Evolutionary conservation across 768 basidiomycete species (phyloP), one percentile per base, ranked within the genome.

Genomic region (Lentinula guzmanii): DNA sequence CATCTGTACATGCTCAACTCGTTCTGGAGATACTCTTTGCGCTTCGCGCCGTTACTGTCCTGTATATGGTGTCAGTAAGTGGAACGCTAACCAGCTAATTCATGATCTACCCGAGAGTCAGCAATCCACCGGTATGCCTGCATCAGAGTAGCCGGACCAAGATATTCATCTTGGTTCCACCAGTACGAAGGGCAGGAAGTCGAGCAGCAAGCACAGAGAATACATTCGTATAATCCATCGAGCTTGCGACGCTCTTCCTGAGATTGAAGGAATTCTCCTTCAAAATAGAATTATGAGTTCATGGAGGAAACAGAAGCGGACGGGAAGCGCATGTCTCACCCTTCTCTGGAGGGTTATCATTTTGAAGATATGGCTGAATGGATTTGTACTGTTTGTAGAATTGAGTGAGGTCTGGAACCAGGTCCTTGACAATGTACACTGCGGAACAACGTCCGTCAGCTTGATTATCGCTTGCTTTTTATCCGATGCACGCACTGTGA

Each of bases 311-410:
- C 5, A 34, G n/a, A 45, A 55, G 3, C 48, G 8, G 28, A 15
- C 60, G 16, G 37, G 7, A 8, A 28, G 21, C 18, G 39, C 18
- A n/a, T 21, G 2, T 62, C 70, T 18, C 53, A 75, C 79, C 85
- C 63, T 86, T 76, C 65, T 81, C 91, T 2, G 95, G 95, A 0
- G 89, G 89, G 74, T 91, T 93, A 73, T 94, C 90, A 75, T 94
- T 95, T 80, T 96, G 89, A 41, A 98, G 83, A 81, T 87, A 98
- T 4, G 96, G 96, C 74, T 99, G 88, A 74, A 99, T 96, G 16
- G 95, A 95, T 78, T 98, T 98, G 90, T 99, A 98, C 73, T 99
- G 97, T 75, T 98, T 98, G 87, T 95, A 95, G 84, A 95, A 95
- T 65, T 86, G 86, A 9, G 90, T 91, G 66, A 91, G 79, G 78